Percentiles rank a stretch among this genome's conserved stretches.
Conservation (phyloP, 2,329 filamentous ascomycete species). For the Calonectria naviculata region DNA sequence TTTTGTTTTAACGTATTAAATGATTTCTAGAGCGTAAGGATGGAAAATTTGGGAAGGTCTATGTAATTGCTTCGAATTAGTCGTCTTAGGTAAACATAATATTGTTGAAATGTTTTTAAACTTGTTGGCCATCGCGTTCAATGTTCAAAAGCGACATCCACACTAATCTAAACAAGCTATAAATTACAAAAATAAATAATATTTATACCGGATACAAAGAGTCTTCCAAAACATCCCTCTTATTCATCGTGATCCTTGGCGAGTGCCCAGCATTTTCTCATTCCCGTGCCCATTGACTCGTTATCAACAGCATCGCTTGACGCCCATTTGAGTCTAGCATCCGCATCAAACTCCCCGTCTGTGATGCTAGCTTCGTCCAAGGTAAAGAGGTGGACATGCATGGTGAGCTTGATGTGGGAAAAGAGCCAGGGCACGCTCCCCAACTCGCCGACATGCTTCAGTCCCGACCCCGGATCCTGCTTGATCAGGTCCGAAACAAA, state of each 20-base stretch:
- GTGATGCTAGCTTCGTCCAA: conserved; percentile 35
- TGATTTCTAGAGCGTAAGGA: too few relatives aligned
- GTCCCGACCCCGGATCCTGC: conserved; percentile 3
- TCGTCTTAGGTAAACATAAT: too few relatives aligned
- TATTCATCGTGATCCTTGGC: conserved; percentile 38
- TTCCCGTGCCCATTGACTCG: conserved; percentile 69
- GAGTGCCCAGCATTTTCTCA: conserved; percentile 67
- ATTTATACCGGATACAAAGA: conserved; percentile 7
- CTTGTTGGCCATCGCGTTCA: too few relatives aligned
- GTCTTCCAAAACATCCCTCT: background rate
- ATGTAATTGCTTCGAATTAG: too few relatives aligned
- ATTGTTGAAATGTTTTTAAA: too few relatives aligned
- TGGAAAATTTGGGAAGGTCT: too few relatives aligned
- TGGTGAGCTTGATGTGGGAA: conserved; percentile 66
- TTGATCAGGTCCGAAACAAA: conserved; percentile 46
- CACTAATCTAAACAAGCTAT: too few relatives aligned
- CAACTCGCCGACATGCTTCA: conserved; percentile 54
- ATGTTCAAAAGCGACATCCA: too few relatives aligned
- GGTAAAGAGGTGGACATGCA: conserved; percentile 66
- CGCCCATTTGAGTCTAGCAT: conserved; percentile 48
- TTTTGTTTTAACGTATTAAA: too few relatives aligned
- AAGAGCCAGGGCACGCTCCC: conserved; percentile 68
- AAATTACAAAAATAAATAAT: background rate
- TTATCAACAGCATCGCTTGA: conserved; percentile 53
- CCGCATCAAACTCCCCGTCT: conserved; percentile 13